phyloP scores from a whole-genome alignment of 2,329 filamentous ascomycete genomes.

The Didymosphaeria variabile region DNA sequence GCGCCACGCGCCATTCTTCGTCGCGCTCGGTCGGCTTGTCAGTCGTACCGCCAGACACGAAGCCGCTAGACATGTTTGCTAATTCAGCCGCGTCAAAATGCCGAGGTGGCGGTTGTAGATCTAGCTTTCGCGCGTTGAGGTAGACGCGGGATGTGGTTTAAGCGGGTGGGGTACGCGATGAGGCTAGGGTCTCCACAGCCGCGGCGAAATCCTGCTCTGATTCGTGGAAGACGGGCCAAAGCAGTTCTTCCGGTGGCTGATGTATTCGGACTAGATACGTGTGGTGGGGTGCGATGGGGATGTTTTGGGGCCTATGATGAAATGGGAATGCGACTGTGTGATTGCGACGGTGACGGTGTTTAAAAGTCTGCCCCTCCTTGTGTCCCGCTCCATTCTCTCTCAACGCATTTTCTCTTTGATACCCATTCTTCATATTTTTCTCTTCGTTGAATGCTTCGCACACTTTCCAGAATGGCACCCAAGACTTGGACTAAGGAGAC shows the following conservation, averaged over 20 bases:
- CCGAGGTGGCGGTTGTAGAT: constrained; percentile 4
- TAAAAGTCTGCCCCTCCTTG: constrained; percentile 8
- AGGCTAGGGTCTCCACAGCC: not conserved
- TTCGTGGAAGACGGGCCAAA: constrained; percentile 3
- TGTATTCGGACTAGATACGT: not conserved
- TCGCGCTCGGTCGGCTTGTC: constrained; percentile 55
- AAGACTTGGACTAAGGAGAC: constrained; percentile 51
- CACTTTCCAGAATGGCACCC: constrained; percentile 40
- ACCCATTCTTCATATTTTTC: not conserved
- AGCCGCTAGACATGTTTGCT: constrained; percentile 56
- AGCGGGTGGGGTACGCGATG: constrained; percentile 9
- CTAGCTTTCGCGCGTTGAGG: constrained; percentile 3
- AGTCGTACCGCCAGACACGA: constrained; percentile 61
- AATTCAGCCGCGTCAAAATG: not conserved
- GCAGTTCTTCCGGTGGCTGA: constrained; percentile 13
- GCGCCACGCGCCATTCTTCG: constrained; percentile 71
- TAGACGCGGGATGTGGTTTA: not conserved
- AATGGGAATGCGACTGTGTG: constrained; percentile 8
- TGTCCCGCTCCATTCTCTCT: not conserved
- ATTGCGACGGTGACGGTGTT: not conserved
- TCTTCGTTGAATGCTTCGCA: constrained; percentile 33
- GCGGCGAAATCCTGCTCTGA: constrained; percentile 7
- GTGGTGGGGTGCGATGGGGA: constrained; percentile 1
- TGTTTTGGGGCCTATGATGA: constrained; percentile 15
- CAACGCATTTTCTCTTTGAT: not conserved